Evolutionary conservation across 805 yeast species (phyloP), one percentile per base, ranked within the genome.

Genomic region (Kodamaea kakaduensis): DNA sequence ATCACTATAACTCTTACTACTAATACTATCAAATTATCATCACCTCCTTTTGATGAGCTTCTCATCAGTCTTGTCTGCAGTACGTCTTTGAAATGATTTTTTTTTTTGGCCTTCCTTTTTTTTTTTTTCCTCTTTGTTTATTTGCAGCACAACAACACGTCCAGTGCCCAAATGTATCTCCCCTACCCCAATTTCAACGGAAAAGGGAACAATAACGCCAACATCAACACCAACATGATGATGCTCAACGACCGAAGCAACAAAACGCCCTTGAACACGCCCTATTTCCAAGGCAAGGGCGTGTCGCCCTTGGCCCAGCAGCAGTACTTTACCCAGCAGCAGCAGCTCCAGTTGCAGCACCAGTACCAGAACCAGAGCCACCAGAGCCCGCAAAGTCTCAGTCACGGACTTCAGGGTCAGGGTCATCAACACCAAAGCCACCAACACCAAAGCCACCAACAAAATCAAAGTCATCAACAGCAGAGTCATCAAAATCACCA

Each of bases 291-390:
- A 24, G n/a, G 31, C 20, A 25, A 16, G 17, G 32, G 22, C 22
- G 22, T 19, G 9, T 19, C 29, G 19, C 9, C 29, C 19, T 5
- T 26, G 5, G 4, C 12, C 19, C 44, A 35, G 20, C 42, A 38
- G 32, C 40, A 25, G 29, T 38, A 37, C 9, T 41, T 30, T 10
- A 10, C 17, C 14, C 50, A 45, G 22, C 44, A 31, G 17, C 46
- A 36, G 25, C 45, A 34, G 36, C 44, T 24, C 14, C 47, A 38
- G 37, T 42, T 24, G 16, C 47, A 38, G 37, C 43, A 36, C 10
- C 44, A 34, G 20, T 37, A 28, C 25, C 46, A 32, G 7, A 50
- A 40, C 28, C 43, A 34, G n/a, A n/a, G n/a, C n/a, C n/a, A n/a
- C n/a, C n/a, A n/a, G n/a, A n/a, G n/a, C n/a, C n/a, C n/a, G n/a